A percentile compares a stretch with the other conserved stretches of the same genome.
These are phyloP conservation scores for Arthroderma sp. DNA, from an alignment of 2,329 filamentous ascomycete genomes.

Conservation along the genomic window DNA sequence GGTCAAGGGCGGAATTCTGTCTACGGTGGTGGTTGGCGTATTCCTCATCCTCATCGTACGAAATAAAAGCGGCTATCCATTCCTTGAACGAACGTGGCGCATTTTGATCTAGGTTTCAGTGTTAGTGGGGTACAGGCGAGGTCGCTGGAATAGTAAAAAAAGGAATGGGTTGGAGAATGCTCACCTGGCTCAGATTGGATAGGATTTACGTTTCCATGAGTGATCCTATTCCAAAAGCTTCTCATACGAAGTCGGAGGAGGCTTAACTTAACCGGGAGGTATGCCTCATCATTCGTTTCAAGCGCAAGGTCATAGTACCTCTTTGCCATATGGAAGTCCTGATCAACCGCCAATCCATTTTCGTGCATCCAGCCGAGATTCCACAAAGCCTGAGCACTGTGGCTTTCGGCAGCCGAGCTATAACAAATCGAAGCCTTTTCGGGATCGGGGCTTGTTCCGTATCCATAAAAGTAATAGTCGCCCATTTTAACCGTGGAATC, in stretches of 20 bases:
- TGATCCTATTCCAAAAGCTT: slow-evolving; percentile 90
- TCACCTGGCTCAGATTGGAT: slow-evolving; percentile 80
- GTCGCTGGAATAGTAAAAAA: not conserved
- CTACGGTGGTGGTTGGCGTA: slow-evolving; percentile 46
- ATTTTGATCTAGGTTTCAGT: slow-evolving; percentile 40
- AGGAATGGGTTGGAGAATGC: slow-evolving; percentile 16
- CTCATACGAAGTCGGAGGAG: slow-evolving; percentile 70
- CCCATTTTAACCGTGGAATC: slow-evolving; percentile 97
- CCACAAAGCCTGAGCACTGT: slow-evolving; percentile 89
- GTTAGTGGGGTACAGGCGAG: slow-evolving; percentile 16
- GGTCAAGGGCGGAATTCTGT: slow-evolving; percentile 39
- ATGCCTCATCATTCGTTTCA: slow-evolving; percentile 84
- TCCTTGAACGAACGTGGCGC: slow-evolving; percentile 68
- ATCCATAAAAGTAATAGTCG: slow-evolving; percentile 82
- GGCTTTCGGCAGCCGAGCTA: slow-evolving; percentile 76
- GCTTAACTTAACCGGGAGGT: slow-evolving; percentile 80
- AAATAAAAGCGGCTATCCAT: slow-evolving; percentile 77
- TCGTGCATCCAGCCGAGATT: slow-evolving; percentile 99
- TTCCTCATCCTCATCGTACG: slow-evolving; percentile 52
- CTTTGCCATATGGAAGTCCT: slow-evolving; percentile 96
- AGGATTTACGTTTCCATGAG: slow-evolving; percentile 77
- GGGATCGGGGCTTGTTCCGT: slow-evolving; percentile 57
- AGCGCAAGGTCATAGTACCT: slow-evolving; percentile 88
- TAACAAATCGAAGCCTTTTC: slow-evolving; percentile 92
- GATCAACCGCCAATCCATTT: slow-evolving; percentile 80